Percentiles rank a stretch among this genome's conserved stretches.
Conservation (phyloP, 2,329 filamentous ascomycete species). For the Akanthomyces uredinophilus region DNA sequence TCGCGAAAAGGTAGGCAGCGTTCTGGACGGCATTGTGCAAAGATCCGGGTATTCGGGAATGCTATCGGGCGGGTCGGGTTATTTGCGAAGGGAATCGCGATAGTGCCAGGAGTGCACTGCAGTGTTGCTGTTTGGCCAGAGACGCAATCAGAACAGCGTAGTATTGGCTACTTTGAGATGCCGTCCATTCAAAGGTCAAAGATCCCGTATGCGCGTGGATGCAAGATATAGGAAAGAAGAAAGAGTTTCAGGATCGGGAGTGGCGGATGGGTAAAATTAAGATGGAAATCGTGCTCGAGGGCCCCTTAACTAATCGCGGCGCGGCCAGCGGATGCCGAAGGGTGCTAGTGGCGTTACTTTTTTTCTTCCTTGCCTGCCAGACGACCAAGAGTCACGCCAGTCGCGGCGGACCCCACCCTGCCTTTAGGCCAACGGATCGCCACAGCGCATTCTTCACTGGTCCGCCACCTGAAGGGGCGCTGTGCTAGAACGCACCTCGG, state of each 20-base stretch:
- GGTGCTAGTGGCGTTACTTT: conserved; percentile 9
- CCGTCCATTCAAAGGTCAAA: neutral
- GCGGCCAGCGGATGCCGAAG: conserved; percentile 9
- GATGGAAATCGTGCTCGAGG: neutral
- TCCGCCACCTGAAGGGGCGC: neutral
- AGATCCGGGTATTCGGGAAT: neutral
- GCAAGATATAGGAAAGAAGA: neutral
- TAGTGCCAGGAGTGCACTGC: neutral
- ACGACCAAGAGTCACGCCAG: conserved; percentile 3
- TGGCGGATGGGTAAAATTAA: neutral
- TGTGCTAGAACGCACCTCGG: neutral
- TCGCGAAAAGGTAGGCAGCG: conserved; percentile 75
- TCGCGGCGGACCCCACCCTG: neutral
- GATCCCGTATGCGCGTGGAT: neutral
- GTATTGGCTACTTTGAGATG: neutral
- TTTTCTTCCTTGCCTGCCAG: neutral
- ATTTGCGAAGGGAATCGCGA: neutral
- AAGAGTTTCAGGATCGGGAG: conserved; percentile 8
- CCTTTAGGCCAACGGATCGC: neutral
- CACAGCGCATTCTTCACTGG: neutral
- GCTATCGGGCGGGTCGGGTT: conserved; percentile 1
- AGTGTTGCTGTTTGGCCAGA: neutral
- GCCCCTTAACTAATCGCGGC: conserved; percentile 6
- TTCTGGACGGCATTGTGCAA: conserved; percentile 66
- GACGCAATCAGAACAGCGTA: neutral